phyloP scores from a whole-genome alignment of 805 yeast genomes.

The Ogataea allantospora region DNA sequence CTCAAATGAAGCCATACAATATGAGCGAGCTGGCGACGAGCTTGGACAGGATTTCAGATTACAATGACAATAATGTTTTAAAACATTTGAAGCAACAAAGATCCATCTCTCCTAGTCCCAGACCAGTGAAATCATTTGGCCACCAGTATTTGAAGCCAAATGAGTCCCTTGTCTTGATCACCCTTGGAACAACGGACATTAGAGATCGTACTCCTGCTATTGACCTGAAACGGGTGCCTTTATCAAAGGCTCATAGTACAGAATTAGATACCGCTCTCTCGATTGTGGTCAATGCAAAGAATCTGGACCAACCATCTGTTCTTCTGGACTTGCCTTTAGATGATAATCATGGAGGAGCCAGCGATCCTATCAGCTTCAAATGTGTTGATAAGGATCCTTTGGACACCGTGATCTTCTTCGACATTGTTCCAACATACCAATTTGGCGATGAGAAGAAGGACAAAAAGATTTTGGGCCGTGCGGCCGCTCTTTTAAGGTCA shows the following conservation, averaged over 20 bases:
- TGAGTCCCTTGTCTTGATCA: conserved; percentile 73
- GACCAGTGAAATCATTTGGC: conserved; percentile 80
- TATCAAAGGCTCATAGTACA: conserved; percentile 72
- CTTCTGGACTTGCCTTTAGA: conserved; percentile 80
- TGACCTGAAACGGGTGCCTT: conserved; percentile 69
- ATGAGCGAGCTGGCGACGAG: conserved; percentile 23
- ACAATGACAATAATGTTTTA: conserved; percentile 17
- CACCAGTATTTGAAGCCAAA: conserved; percentile 64
- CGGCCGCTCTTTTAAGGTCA: conserved; percentile 67
- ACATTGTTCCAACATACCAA: conserved; percentile 85
- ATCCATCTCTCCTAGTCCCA: conserved; percentile 33
- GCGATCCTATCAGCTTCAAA: conserved; percentile 74
- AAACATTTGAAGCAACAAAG: conserved; percentile 23
- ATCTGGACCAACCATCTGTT: conserved; percentile 50
- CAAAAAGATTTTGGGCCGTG: conserved; percentile 70
- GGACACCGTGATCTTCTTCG: conserved; percentile 67
- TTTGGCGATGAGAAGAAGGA: conserved; percentile 22
- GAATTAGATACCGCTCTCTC: conserved; percentile 88
- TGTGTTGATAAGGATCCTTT: conserved; percentile 47
- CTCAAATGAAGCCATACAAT: conserved; percentile 36
- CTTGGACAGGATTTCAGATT: conserved; percentile 28
- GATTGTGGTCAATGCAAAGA: conserved; percentile 52
- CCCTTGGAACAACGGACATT: conserved; percentile 83
- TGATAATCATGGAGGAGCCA: conserved; percentile 65
- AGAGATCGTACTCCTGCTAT: conserved; percentile 60